Evolutionary conservation across 1,139 yeast genomes (phyloP), one percentile per base, ranked within the genome.

Genomic region (Taphrina pruni): DNA sequence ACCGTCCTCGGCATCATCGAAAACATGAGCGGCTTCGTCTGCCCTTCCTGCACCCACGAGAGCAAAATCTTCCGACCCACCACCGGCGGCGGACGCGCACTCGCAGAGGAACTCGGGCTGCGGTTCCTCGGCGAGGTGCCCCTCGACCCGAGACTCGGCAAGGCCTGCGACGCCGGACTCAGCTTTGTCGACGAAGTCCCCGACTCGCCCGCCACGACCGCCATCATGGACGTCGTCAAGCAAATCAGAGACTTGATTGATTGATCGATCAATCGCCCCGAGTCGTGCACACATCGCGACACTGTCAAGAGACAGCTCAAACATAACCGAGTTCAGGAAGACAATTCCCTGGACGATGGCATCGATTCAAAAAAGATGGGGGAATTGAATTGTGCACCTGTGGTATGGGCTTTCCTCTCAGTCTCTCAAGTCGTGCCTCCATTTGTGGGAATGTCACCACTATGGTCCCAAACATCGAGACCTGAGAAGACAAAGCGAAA

Each of bases 1-100:
- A 87, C 85, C 70, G 85, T 95, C 2, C 78, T 94, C 68, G 99
- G 99, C 0, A 79, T 95, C 38, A 97, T 95, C 43, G 99, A 95
- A 77, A 95, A 95, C 77, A 95, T 95, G 99, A 87, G 97, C 6
- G 99, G 99, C 1, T 95, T 95, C 80, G 98, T 95, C 17, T 95
- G 99, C 77, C 99, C 99, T 4, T 87, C 83, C 74, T 95, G 99
- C 78, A 85, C 90, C 72, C 96, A 96, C 8, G 91, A 92, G 78
- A 89, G 97, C 0, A 87, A 88, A 75, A 93, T 95, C 12, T 95
- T 95, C 79, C 69, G 71, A n/a, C 91, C 98, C 46, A 94, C 98
- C 3, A 95, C 99, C 0, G 99, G 99, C 17, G 99, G 99, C 21
- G 99, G 98, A 7, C 84, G 85, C 74, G 86, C 87, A 48, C 80